Base-by-base conservation (phyloP, 2,329 filamentous ascomycete genomes). In the Rhynchosporium secalis region DNA sequence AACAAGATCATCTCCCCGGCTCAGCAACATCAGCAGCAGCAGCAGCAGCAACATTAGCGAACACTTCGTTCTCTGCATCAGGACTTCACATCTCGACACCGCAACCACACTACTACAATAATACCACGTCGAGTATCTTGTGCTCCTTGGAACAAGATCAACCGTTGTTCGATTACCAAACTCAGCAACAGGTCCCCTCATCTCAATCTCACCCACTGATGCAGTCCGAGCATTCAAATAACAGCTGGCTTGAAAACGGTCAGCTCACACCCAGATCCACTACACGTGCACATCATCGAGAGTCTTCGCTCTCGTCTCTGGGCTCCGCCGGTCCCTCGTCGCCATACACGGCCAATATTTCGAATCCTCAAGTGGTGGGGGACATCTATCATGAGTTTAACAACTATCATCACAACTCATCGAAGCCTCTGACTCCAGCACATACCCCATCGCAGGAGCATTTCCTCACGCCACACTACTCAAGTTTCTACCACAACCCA, bases 261-360 rank as follows among this genome's bases (percentile, higher is more conserved):
- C 72, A 73, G 66, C 65, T 72, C 49, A 73, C 72, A 6, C 72
- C 72, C n/a, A 71, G 69, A 36, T 74, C 73, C 20, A 66, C 67
- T 13, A 69, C 70, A 20, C 69, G 70, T 64, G 61, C 64, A 29
- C 85, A 87, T 69, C 79, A 87, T 51, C 81, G 85, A 67, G 84
- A 87, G 66, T 83, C 84, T 2, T 87, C 84, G 6, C 75, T 85
- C 43, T 87, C 85, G 0, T 87, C 85, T 0, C 69, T 86, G 46
- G 83, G 82, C 10, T 87, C 85, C 0, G 79, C 82, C 41, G 83
- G 82, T n/a, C 85, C 85, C 20, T 78, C 80, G 0, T 87, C 85
- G 20, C 84, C 85, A 3, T 87, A 79, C 72, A 80, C 79, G 45
- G 76, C 80, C 62, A 84, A 78, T 69, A 81, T 78, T 1, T 79